phyloP scores from a whole-genome alignment of 1,284 basidiomycete genomes.

The Gastroboletus turbinatus region DNA sequence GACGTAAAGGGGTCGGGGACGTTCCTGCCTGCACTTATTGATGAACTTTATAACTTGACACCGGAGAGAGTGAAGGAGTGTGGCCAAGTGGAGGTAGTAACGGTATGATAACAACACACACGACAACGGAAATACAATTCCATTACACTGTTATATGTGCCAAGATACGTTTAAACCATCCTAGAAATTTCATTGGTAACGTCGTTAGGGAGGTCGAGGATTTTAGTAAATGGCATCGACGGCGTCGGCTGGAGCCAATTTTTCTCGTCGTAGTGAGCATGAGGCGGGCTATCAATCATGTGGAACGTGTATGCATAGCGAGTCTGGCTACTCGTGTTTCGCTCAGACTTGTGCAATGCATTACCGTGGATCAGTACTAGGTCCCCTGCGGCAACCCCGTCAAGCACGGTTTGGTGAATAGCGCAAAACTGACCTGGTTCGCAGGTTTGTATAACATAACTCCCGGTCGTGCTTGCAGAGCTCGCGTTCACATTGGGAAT shows the following conservation, averaged over 20 bases:
- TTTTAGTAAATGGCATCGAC: slow-evolving; percentile 76
- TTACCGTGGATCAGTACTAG: slow-evolving; percentile 89
- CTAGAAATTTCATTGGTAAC: not conserved
- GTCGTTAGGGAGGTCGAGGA: slow-evolving; percentile 46
- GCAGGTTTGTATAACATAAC: slow-evolving; percentile 74
- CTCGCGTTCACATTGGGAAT: slow-evolving; percentile 30
- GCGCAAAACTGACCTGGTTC: slow-evolving; percentile 58
- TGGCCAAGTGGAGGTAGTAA: slow-evolving; percentile 50
- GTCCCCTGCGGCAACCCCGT: slow-evolving; percentile 51
- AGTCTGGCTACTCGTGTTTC: slow-evolving; percentile 70
- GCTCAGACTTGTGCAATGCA: slow-evolving; percentile 86
- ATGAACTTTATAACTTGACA: slow-evolving; percentile 70
- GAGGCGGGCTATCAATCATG: slow-evolving; percentile 74
- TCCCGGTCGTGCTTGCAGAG: slow-evolving; percentile 32
- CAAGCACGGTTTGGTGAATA: not conserved
- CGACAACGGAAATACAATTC: not conserved
- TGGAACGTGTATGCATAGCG: slow-evolving; percentile 95
- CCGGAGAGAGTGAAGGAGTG: slow-evolving; percentile 49
- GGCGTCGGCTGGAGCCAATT: slow-evolving; percentile 89
- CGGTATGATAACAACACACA: not conserved
- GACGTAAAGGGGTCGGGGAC: slow-evolving; percentile 85
- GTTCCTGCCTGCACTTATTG: slow-evolving; percentile 85
- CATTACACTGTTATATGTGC: not conserved
- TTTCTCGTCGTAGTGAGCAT: slow-evolving; percentile 70
- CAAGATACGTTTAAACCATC: not conserved